Evolutionary conservation across 1,139 yeast genomes (phyloP), one percentile per base, ranked within the genome.

Genomic region (Saccharomyces hybrid): DNA sequence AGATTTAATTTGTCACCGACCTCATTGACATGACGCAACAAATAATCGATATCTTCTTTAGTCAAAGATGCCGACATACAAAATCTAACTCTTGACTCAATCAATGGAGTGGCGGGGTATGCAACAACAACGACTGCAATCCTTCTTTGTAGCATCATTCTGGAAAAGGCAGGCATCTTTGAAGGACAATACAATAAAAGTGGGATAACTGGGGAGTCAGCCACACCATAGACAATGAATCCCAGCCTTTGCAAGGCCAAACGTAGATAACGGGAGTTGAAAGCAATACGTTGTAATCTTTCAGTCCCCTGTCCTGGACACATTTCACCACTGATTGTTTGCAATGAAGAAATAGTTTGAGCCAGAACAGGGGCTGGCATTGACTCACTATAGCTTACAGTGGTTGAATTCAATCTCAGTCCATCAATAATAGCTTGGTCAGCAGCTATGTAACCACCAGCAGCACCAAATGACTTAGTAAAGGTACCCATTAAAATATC

Each of bases 391-490:
- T 90, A 88, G 51, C 76, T 78, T 60, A 85, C 82, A 48, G 93
- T 86, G 60, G 89, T 79, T 65, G 88, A 83, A 63, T 81, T 83
- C 49, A 87, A 64, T 72, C 93, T 83, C 58, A 93, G 74, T 63
- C 84, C 80, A 63, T 89, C 91, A 55, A 91, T 86, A 48, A 88
- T 74, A 52, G 71, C 73, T 66, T 82, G 79, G 60, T 79, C 78
- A 52, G 86, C 95, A 25, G 97, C 95, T 60, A 93, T 77, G 70
- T 93, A 93, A 50, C 99, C 99, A 67, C 99, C 99, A 49, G 98
- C 90, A 29, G 99, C 98, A 67, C 99, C 99, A 72, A 93, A 93
- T 5, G 97, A 89, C 73, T 93, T 93, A 53, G 99, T 95, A 56
- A 95, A 80, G 7, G 99, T 93, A 51, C 99, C 99, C 99, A 93